Conservation (phyloP, 2,329 filamentous ascomycete genomes). For the Ophiosphaerella narmari region DNA sequence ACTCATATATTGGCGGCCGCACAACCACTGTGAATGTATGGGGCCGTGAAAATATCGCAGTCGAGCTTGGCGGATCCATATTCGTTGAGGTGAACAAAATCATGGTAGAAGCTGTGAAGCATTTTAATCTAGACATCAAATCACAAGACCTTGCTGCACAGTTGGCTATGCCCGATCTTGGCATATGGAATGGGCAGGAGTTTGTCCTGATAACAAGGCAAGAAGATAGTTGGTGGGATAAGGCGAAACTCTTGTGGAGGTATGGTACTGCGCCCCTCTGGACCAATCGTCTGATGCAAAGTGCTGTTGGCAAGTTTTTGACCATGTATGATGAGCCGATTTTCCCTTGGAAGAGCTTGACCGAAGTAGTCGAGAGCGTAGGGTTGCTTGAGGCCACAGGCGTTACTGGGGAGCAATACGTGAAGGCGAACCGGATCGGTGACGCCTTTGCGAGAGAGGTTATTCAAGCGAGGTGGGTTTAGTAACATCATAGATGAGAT, state of each 20-base stretch:
- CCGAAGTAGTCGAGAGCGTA: constrained; percentile 68
- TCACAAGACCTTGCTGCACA: constrained; percentile 39
- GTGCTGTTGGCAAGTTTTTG: constrained; percentile 73
- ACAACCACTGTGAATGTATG: constrained; percentile 83
- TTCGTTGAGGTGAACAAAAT: constrained; percentile 87
- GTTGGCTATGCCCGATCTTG: constrained; percentile 56
- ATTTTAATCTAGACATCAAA: constrained; percentile 68
- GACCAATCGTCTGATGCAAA: constrained; percentile 73
- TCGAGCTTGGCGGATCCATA: constrained; percentile 90
- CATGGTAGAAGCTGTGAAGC: constrained; percentile 71
- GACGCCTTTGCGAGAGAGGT: constrained; percentile 75
- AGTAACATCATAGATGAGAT: not conserved
- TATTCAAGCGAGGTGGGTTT: constrained; percentile 68
- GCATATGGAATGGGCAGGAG: constrained; percentile 79
- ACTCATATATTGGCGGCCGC: constrained; percentile 78
- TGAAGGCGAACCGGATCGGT: constrained; percentile 70
- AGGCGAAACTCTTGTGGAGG: constrained; percentile 78
- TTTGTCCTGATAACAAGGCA: constrained; percentile 72
- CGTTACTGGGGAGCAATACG: constrained; percentile 73
- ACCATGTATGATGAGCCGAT: constrained; percentile 78
- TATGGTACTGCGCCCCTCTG: constrained; percentile 81
- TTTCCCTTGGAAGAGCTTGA: constrained; percentile 83
- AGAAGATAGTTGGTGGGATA: constrained; percentile 75
- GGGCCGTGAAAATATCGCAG: constrained; percentile 66
- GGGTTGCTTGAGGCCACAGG: constrained; percentile 70